Evolutionary conservation across 305 asterid genomes (phyloP).

Genomic region (Ilex paraguariensis): DNA sequence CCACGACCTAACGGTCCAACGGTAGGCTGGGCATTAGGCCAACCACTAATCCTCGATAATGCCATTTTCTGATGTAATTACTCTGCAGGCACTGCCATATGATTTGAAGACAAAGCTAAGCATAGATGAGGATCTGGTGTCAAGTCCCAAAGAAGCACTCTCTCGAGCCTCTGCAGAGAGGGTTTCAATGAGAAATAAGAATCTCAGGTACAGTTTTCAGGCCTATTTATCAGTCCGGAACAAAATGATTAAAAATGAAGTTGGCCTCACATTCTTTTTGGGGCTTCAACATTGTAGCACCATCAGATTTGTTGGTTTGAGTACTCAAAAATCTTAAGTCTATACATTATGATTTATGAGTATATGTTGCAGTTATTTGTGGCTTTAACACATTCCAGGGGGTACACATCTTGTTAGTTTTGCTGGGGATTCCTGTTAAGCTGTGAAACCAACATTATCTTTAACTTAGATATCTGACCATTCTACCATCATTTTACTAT

Average conservation of each 20-base stretch:
- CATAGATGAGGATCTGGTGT: conserved; percentile 75
- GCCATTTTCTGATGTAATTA: conserved; percentile 20
- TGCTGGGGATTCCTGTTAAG: too few species aligned
- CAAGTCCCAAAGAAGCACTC: conserved; percentile 88
- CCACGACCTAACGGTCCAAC: too few species aligned
- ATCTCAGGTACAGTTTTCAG: conserved; percentile 41
- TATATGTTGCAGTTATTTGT: neutral
- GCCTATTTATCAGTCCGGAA: neutral
- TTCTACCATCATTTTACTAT: neutral
- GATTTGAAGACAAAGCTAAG: conserved; percentile 88
- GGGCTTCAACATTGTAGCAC: neutral
- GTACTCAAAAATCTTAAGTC: too few species aligned
- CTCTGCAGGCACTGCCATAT: conserved; percentile 82
- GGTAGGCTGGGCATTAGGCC: too few species aligned
- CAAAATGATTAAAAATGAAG: neutral
- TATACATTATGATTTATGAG: too few species aligned
- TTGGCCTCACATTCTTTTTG: neutral
- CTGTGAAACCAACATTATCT: too few species aligned
- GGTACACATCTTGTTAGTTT: too few species aligned
- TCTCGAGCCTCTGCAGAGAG: conserved; percentile 70
- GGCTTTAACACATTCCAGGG: neutral
- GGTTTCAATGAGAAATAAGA: conserved; percentile 54
- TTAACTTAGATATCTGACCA: too few species aligned
- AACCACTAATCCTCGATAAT: too few species aligned
- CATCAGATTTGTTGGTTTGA: neutral